Conservation (phyloP, 1,284 basidiomycete genomes). For the Anthracocystis panici-leucophaei region DNA sequence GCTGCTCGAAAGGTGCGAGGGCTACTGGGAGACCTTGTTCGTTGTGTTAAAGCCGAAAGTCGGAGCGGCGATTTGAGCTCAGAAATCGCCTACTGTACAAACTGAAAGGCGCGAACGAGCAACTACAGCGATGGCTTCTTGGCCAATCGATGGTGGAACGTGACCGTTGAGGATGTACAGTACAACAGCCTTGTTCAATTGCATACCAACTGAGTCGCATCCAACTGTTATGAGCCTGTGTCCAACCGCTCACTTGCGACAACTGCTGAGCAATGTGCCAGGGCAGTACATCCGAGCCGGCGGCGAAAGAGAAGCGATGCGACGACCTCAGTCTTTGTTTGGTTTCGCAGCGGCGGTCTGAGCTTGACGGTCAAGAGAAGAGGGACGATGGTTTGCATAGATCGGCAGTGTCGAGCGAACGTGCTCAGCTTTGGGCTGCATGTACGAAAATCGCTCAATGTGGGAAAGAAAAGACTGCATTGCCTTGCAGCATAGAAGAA, state of each 20-base stretch:
- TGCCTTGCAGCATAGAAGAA: constrained; percentile 9
- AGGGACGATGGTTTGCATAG: constrained; percentile 1
- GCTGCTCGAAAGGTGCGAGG: background rate
- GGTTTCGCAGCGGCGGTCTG: background rate
- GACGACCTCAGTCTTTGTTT: background rate
- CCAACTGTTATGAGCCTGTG: background rate
- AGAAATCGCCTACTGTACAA: no score
- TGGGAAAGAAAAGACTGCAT: constrained; percentile 9
- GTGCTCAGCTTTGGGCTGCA: constrained; percentile 9
- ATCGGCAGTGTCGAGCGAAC: constrained; percentile 22
- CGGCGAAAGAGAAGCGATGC: background rate
- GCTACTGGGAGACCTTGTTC: background rate
- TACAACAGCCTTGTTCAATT: background rate
- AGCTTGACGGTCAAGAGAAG: background rate
- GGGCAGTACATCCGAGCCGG: background rate
- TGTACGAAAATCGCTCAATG: background rate
- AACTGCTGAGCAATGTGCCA: no score
- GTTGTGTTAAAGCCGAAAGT: background rate
- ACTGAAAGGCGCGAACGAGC: background rate
- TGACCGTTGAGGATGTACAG: constrained; percentile 1
- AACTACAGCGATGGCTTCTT: background rate
- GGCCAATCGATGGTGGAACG: constrained; percentile 10
- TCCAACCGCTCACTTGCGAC: background rate
- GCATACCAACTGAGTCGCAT: background rate
- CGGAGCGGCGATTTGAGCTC: constrained; percentile 2